Conservation (phyloP, 768 basidiomycete genomes). For the Cyclocybe aegerita region DNA sequence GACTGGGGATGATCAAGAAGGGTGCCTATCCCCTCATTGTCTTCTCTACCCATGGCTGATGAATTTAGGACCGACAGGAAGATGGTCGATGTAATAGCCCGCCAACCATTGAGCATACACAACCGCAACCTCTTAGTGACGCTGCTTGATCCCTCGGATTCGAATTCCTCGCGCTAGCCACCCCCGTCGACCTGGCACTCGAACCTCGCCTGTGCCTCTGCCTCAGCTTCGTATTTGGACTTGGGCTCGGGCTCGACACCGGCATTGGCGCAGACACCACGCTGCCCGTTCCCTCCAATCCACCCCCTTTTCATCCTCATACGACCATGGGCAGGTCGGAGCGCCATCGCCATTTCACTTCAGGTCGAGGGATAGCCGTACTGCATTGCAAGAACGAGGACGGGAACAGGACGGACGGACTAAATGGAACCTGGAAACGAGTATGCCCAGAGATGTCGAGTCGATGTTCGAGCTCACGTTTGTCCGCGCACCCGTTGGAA, state of each 20-base stretch:
- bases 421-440: too few species aligned
- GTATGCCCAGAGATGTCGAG: slow-evolving; percentile 12
- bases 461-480: slow-evolving; percentile 23
- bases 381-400: slow-evolving; percentile 3
- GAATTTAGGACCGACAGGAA: too few species aligned
- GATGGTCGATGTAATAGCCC: too few species aligned
- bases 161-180: slow-evolving; percentile 20
- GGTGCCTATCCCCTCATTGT: too few species aligned
- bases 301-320: too few species aligned
- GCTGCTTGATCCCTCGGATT: slow-evolving; percentile 24
- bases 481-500: too few species aligned
- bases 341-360: slow-evolving; percentile 11
- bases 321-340: slow-evolving; percentile 16
- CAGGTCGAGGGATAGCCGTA: slow-evolving; percentile 11
- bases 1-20: too few species aligned
- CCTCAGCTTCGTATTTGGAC: slow-evolving; percentile 3
- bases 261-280: too few species aligned
- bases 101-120: too few species aligned
- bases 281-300: too few species aligned
- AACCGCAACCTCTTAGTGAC: slow-evolving; percentile 17
- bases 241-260: neutral
- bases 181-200: slow-evolving; percentile 21
- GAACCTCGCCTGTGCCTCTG: slow-evolving; percentile 9
- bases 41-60: too few species aligned
- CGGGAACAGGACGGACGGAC: neutral